phyloP scores from a whole-genome alignment of 2,329 filamentous ascomycete genomes.

The Scedosporium aurantiacum region DNA sequence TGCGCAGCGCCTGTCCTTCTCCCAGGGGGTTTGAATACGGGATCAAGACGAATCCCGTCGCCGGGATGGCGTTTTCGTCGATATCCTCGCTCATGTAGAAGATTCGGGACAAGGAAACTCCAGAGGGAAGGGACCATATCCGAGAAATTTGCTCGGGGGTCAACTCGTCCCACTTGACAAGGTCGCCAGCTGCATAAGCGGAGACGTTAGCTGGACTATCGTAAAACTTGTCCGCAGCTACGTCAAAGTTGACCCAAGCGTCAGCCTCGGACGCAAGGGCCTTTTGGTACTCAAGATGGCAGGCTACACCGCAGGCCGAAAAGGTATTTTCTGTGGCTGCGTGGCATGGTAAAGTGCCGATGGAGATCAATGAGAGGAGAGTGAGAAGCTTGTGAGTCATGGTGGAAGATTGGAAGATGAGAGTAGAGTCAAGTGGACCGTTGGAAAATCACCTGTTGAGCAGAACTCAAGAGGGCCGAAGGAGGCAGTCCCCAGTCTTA shows the following conservation, averaged over 20 bases:
- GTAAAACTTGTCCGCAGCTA: slow-evolving; percentile 10
- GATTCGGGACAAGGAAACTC: slow-evolving; percentile 9
- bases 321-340: slow-evolving; percentile 12
- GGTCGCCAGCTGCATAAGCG: slow-evolving; percentile 9
- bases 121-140: slow-evolving; percentile 11
- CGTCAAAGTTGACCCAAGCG: slow-evolving; percentile 8
- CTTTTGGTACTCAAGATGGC: slow-evolving; percentile 3
- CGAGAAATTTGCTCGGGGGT: slow-evolving; percentile 1
- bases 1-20: neutral
- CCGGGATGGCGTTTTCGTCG: slow-evolving; percentile 10
- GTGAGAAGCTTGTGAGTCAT: too few relatives aligned
- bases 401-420: too few relatives aligned
- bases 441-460: too few relatives aligned
- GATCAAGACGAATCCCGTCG: slow-evolving; percentile 10
- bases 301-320: slow-evolving; percentile 10
- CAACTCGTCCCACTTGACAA: slow-evolving; percentile 12
- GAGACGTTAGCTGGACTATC: slow-evolving; percentile 9
- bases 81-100: slow-evolving; percentile 13
- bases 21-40: slow-evolving; percentile 7
- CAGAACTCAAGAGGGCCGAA: too few relatives aligned
- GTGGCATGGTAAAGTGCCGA: slow-evolving; percentile 11
- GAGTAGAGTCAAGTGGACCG: too few relatives aligned
- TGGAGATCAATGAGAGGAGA: too few relatives aligned
- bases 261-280: slow-evolving; percentile 3
- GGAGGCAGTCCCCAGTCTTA: too few relatives aligned